phyloP scores from a whole-genome alignment of 148 eudicot genomes.

The Drosera capensis region DNA sequence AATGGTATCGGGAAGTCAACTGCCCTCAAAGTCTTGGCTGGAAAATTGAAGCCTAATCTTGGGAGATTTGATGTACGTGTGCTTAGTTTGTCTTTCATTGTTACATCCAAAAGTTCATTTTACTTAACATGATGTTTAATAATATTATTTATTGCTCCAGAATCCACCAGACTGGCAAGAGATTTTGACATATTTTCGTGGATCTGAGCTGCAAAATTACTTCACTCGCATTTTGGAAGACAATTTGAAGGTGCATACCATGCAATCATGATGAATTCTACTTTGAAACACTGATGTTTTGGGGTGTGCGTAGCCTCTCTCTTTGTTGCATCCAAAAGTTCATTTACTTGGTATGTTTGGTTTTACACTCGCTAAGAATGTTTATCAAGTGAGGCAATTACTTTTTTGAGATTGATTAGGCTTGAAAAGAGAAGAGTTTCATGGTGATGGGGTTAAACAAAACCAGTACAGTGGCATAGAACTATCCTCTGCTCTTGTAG shows the following conservation, averaged over 20 bases:
- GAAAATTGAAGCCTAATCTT: constrained; percentile 86
- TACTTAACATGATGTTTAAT: neutral
- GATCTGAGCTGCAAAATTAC: constrained; percentile 81
- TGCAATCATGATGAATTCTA: too few relatives aligned
- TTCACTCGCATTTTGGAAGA: constrained; percentile 86
- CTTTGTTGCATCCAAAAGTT: neutral
- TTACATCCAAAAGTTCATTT: neutral
- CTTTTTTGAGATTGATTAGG: too few relatives aligned
- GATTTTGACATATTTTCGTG: constrained; percentile 73
- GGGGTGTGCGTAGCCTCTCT: too few relatives aligned
- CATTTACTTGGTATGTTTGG: too few relatives aligned
- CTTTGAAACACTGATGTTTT: too few relatives aligned
- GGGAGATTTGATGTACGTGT: constrained; percentile 90
- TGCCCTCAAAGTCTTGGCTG: constrained; percentile 97
- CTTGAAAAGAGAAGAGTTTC: too few relatives aligned
- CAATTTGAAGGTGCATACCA: constrained; percentile 50
- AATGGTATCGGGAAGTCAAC: constrained; percentile 99
- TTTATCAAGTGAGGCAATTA: too few relatives aligned
- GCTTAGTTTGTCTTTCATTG: neutral
- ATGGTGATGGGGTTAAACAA: too few relatives aligned
- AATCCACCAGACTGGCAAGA: constrained; percentile 96
- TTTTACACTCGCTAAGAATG: too few relatives aligned
- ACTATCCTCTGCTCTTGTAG: too few relatives aligned
- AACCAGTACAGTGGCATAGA: too few relatives aligned
- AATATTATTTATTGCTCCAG: constrained; percentile 20